A percentile compares a stretch with the other conserved stretches of the same genome.
phyloP scores from a whole-genome alignment of 2,329 filamentous ascomycete genomes.

The Talaromyces marneffei region DNA sequence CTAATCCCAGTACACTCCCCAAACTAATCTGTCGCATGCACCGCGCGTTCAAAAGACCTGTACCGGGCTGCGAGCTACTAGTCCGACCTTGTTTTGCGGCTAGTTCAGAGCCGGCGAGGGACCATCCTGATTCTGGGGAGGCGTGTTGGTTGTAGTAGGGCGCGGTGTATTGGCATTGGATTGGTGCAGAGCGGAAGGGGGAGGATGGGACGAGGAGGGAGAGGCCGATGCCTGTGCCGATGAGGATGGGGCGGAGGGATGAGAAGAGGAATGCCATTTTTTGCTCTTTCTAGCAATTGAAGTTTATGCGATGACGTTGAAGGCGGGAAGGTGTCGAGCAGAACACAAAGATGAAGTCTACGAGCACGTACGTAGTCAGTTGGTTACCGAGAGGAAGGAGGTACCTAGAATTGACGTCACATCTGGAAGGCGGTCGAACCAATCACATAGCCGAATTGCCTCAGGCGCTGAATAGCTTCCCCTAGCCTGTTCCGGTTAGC shows the following conservation, averaged over 20 bases:
- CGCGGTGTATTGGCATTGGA: constrained; percentile 35
- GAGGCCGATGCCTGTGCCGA: constrained; percentile 32
- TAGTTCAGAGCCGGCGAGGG: constrained; percentile 18
- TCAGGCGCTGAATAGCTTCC: background rate
- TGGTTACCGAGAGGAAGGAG: background rate
- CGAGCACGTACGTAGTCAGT: background rate
- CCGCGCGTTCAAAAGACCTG: constrained; percentile 26
- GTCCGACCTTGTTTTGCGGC: constrained; percentile 25
- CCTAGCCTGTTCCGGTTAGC: background rate
- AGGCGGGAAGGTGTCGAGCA: too few species aligned
- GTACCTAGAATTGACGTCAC: constrained; percentile 2
- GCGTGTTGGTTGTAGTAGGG: constrained; percentile 21
- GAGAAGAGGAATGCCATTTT: constrained; percentile 5
- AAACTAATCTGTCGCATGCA: constrained; percentile 42
- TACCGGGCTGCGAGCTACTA: constrained; percentile 10
- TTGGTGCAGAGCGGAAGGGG: constrained; percentile 29
- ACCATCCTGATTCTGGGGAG: constrained; percentile 23
- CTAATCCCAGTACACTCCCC: constrained; percentile 41
- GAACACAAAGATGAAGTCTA: too few species aligned
- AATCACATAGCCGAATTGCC: background rate
- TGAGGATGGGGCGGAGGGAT: constrained; percentile 18
- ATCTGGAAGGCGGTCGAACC: background rate
- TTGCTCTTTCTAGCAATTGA: too few species aligned
- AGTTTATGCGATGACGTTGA: background rate
- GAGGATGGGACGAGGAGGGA: constrained; percentile 31